Evolutionary conservation across 495 filamentous ascomycete species (phyloP).

Genomic region (Neurospora sp.): DNA sequence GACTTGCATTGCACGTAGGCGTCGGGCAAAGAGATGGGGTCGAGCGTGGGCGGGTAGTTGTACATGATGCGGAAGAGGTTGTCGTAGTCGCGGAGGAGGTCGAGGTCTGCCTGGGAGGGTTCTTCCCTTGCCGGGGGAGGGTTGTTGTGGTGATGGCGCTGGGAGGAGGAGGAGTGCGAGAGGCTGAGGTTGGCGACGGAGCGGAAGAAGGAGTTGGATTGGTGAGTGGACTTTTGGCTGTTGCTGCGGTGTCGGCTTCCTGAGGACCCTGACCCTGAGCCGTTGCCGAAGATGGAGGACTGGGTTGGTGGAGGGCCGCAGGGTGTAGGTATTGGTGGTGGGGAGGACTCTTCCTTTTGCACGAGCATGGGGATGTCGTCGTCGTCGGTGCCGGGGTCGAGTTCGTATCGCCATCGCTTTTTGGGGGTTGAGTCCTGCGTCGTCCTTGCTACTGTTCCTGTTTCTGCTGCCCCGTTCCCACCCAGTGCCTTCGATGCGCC

Average conservation of each 20-base stretch:
- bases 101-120: conserved; percentile 43
- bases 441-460: conserved; percentile 14
- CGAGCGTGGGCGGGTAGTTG: conserved; percentile 72
- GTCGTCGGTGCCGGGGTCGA: conserved; percentile 62
- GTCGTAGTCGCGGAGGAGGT: conserved; percentile 79
- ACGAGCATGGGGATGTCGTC: conserved; percentile 83
- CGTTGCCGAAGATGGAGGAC: conserved; percentile 33
- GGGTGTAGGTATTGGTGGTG: conserved; percentile 7
- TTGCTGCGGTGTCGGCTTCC: conserved; percentile 20
- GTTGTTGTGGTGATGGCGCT: conserved; percentile 13
- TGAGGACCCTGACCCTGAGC: conserved; percentile 9
- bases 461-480: conserved; percentile 33
- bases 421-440: conserved; percentile 14
- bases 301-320: conserved; percentile 2
- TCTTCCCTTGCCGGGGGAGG: conserved; percentile 14
- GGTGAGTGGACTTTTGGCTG: conserved; percentile 27
- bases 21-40: conserved; percentile 75
- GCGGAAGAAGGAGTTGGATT: conserved; percentile 67
- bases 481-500: conserved; percentile 37
- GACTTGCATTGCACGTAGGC: conserved; percentile 88
- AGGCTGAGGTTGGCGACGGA: conserved; percentile 72
- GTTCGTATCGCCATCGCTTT: conserved; percentile 74
- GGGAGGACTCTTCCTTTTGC: conserved; percentile 51
- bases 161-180: conserved; percentile 10
- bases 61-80: conserved; percentile 91